Base-by-base conservation (phyloP, 257 asterid genomes). In the Mitragyna speciosa region DNA sequence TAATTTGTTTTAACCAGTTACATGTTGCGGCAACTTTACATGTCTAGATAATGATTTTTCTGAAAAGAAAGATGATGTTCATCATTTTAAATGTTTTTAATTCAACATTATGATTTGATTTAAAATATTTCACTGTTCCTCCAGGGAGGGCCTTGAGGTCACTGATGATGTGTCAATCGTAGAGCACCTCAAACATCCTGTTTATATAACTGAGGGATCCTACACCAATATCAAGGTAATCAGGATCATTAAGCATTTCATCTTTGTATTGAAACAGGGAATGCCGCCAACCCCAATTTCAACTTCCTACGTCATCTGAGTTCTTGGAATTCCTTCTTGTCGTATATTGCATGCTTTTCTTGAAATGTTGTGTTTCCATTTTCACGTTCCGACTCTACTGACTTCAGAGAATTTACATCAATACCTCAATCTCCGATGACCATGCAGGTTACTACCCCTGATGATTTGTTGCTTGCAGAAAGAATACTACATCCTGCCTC, bases 161-260 rank as follows among this genome's bases (percentile, higher is more conserved):
- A 94, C 99, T 0, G 99, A 96, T 79, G 99, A 96, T 84, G 99
- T 96, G 68, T 96, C 99, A 33, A 94, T 96, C 2, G 97, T 96
- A 78, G 98, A 96, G 91, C 89, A 91, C 87, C 94, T 94, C n/a
- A 90, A 82, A 75, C 99, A 94, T 86, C 99, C 97, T 7, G 99
- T 94, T 26, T 96, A 92, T 85, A 94, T 96, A 49, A 92, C 99
- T 4, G 89, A 92, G 83, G 99, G 98, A 85, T 96, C 96, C 77
- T 96, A 96, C 91, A 92, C 99, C 78, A 96, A 96, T 89, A 94
- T 96, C 85, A 96, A 96, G 99, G 99, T 95, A 85, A 58, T 51
- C 48, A 65, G 39, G 39, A 79, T 73, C 80, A 59, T 12, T 33
- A 4, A 8, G 3, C 17, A n/a, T 19, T 26, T 39, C 76, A 75